Base-by-base conservation (phyloP, 352 stramenopile genomes). In the Phytophthora meadii region DNA sequence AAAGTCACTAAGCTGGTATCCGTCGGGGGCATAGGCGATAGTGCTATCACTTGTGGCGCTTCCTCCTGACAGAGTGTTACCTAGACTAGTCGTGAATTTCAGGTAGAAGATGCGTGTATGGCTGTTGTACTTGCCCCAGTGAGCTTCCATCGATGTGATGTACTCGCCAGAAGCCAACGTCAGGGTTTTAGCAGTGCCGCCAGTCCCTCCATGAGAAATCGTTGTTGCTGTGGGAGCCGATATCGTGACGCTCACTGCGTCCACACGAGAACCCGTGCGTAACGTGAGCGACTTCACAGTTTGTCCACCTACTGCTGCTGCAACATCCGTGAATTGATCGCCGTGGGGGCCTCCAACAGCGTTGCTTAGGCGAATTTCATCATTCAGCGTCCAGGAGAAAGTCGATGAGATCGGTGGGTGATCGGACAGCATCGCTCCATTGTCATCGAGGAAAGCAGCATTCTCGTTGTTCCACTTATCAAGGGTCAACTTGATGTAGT, bases 91-190 rank as follows among this genome's bases (percentile, higher is more conserved):
- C 22, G 48, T 72, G 11, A 72, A 72, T 27, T 74, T 76, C 39
- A 82, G 42, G 59, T 81, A 82, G 64, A 82, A 87, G 34, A 82
- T 75, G 19, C 77, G 72, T 37, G 77, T 87, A 41, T 59, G 52
- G 27, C 65, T 59, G 51, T 58, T 65, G 24, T 82, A 70, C 66
- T 73, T 72, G 24, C 48, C 75, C 70, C 69, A 79, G 65, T 82
- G 75, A 12, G 61, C 42, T 61, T 86, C 69, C n/a, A 82, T 50
- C 22, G 70, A 74, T 46, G 47, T 75, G 66, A 84, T 61, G 49
- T 79, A 81, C 70, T 86, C 77, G 5, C 65, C 72, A 32, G 61
- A 68, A 9, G 60, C 65, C 9, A 86, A 58, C 56, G 69, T 72
- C 17, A 86, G 60, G 11, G 72, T 77, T 41, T 68, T 60, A 1